Conservation (phyloP, 495 filamentous ascomycete genomes). For the Extremus antarcticus region DNA sequence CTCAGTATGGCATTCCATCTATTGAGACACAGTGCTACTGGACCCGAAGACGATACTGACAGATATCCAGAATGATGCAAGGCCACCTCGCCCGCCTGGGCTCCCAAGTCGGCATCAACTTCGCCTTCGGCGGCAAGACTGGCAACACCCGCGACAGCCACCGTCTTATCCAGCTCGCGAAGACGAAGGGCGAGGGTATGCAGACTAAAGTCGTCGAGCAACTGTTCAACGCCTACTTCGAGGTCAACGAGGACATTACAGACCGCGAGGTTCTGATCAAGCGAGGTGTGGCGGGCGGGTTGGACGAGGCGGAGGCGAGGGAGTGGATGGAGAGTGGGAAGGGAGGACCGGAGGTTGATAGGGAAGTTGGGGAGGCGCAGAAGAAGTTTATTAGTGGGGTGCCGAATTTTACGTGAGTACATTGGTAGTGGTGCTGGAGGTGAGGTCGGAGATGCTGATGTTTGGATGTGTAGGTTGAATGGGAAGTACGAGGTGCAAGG, state of each 20-base stretch:
- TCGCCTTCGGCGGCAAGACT: conserved; percentile 59
- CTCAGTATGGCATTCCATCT: conserved; percentile 13
- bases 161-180: conserved; percentile 59
- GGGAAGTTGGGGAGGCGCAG: conserved; percentile 52
- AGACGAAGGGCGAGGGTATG: conserved; percentile 41
- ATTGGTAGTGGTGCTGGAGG: not conserved
- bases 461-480: conserved; percentile 22
- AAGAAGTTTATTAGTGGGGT: conserved; percentile 54
- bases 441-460: not conserved
- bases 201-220: conserved; percentile 58
- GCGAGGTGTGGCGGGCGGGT: conserved; percentile 52
- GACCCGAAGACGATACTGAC: not conserved
- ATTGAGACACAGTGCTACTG: too few species aligned
- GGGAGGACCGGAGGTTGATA: conserved; percentile 60
- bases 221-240: conserved; percentile 65
- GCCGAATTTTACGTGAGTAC: conserved; percentile 48
- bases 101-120: conserved; percentile 55
- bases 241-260: conserved; percentile 69
- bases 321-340: conserved; percentile 51
- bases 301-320: conserved; percentile 48
- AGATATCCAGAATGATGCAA: conserved; percentile 36
- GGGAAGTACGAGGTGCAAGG: conserved; percentile 28
- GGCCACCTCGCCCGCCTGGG: conserved; percentile 49
- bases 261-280: conserved; percentile 45
- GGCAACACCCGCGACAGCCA: conserved; percentile 74